Evolutionary conservation across 192 early-diverging fungal genomes (phyloP), one percentile per base, ranked within the genome.

Genomic region (Coemansia sp.): DNA sequence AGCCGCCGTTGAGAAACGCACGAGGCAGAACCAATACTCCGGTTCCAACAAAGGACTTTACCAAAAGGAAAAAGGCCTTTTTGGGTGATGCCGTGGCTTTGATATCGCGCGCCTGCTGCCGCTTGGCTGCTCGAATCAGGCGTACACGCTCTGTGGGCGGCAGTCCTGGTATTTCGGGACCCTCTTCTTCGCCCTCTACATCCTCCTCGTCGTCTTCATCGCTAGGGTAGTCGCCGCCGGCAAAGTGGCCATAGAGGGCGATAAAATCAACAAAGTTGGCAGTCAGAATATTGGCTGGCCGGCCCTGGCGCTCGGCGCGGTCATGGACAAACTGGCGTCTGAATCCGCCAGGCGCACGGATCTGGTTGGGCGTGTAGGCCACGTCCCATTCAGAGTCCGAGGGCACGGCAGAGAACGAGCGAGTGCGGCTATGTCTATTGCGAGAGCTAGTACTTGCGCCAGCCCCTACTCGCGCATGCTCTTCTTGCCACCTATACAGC

Each of bases 261-360:
- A 98, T 85, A 68, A 95, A 96, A 71, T 98, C 96, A 33, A 96
- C 86, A 85, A 96, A 98, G 75, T 91, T 96, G n/a, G 87, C 71
- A 6, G 96, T 95, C 64, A 95, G 75, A 24, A 87, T 86, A 56
- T 91, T 90, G 56, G 69, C 79, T 14, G 69, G 69, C 23, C 78
- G 69, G 38, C 92, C 94, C 61, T 84, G 81, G 34, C 80, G 74
- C 26, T 80, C 72, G 10, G 92, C 92, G 50, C 93, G 86, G 58
- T 87, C 82, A 7, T 86, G 84, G 40, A 97, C 72, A 76, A 94
- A 94, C 74, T 94, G 89, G 20, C 95, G 86, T 39, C 95, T 86
- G 74, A 98, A 95, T 23, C 90, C 91, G 61, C 95, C 95, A 0
- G 95, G 95, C 38, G 89, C 86, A 43, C 53, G 85, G 80, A 82